phyloP scores from a whole-genome alignment of 129 eudicot genomes.

The Tanacetum coccineum region DNA sequence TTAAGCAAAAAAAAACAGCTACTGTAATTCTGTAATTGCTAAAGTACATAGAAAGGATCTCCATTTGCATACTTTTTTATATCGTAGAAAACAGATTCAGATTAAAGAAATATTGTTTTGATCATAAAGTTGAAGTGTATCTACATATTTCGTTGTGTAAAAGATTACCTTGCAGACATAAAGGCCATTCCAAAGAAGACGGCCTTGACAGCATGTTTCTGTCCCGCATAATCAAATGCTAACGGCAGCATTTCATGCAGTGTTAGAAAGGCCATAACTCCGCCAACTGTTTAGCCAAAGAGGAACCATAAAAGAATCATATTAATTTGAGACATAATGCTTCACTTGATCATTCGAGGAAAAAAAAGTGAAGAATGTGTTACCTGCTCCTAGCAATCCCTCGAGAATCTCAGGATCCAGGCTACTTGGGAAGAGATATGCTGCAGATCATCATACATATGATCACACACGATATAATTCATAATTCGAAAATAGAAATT shows the following conservation, averaged over 20 bases:
- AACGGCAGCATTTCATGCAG: constrained; percentile 95
- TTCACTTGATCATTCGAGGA: neutral
- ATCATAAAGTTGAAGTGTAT: neutral
- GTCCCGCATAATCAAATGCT: constrained; percentile 98
- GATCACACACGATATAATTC: neutral
- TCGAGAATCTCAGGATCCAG: constrained; percentile 91
- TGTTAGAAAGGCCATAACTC: constrained; percentile 98
- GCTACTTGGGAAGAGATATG: constrained; percentile 90
- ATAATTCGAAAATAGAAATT: neutral
- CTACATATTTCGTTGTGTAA: neutral
- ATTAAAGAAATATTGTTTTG: constrained; percentile 3
- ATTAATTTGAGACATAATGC: neutral
- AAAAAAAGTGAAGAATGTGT: neutral
- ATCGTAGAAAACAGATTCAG: neutral
- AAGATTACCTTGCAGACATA: constrained; percentile 91
- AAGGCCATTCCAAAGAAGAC: constrained; percentile 95
- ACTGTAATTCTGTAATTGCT: too few relatives aligned
- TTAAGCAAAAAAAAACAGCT: too few relatives aligned
- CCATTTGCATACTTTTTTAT: neutral
- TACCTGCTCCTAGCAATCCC: constrained; percentile 93
- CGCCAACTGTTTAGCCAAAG: constrained; percentile 61
- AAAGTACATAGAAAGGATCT: neutral
- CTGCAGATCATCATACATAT: constrained; percentile 44
- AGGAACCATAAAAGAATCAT: neutral
- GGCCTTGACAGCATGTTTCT: constrained; percentile 94